phyloP scores from a whole-genome alignment of 306 rosid genomes.

The Psophocarpus tetragonolobus region DNA sequence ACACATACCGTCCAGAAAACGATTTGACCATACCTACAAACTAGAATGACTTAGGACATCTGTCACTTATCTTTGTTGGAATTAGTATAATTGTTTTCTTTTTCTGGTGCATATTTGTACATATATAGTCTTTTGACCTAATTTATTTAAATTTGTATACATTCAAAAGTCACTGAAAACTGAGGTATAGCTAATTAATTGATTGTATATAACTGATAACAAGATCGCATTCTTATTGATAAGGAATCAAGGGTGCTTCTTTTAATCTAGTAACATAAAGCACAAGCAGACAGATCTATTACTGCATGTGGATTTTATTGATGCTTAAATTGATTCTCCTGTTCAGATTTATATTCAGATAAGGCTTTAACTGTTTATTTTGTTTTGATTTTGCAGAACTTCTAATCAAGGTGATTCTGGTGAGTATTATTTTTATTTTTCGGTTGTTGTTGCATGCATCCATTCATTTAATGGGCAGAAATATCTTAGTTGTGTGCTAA shows the following conservation, averaged over 20 bases:
- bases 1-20: neutral
- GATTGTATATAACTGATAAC: neutral
- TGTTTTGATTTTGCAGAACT: constrained; percentile 58
- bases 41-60: neutral
- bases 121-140: neutral
- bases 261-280: constrained; percentile 8
- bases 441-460: neutral
- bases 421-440: constrained; percentile 37
- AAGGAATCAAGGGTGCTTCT: neutral
- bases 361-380: constrained; percentile 21
- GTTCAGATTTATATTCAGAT: neutral
- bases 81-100: neutral
- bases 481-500: neutral
- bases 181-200: neutral
- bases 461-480: neutral
- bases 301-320: neutral
- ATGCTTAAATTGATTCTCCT: neutral
- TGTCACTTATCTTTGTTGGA: neutral
- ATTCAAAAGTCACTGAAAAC: neutral
- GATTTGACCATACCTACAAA: neutral
- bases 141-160: neutral
- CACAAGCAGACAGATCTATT: neutral
- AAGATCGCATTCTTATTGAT: neutral
- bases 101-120: neutral
- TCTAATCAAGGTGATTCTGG: constrained; percentile 61